Base-by-base conservation (phyloP, 768 basidiomycete genomes). In the Rhizopogon salebrosus region DNA sequence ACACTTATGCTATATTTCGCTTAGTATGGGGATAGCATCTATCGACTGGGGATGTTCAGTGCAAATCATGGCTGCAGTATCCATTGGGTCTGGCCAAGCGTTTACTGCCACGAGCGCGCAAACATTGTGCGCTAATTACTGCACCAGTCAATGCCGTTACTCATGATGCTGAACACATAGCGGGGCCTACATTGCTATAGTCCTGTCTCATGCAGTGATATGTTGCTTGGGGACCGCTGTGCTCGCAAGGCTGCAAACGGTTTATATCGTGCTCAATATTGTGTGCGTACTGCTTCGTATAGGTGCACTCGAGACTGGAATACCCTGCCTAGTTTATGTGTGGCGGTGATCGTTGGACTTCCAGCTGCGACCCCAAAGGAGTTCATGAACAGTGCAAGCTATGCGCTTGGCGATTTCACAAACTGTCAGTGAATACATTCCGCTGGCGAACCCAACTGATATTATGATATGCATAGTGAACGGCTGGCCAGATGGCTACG, bases 41-140 rank as follows among this genome's bases (percentile, higher is more conserved):
- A 75, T 84, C 24, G 82, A 84, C 54, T 88, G 83, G 84, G 82
- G 80, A 6, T 80, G 79, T 52, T 80, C 86, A 0, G 73, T 82
- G 2, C 80, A 84, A 61, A 71, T 89, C 27, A 77, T 82, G 67
- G 85, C 87, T 4, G 86, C 82, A 0, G 80, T 74, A 3, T 80
- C 73, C 38, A 83, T 89, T 48, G 76, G 79, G 13, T 76, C 66
- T 16, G 54, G 70, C 40, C 62, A 63, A 49, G 65, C 60, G 3
- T 80, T 72, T 51, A 58, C 60, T 3, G 63, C 76, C 1, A 76
- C 77, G 1, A 64, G 65, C 26, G 59, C 57, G 0, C 67, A 71
- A 54, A 69, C 70, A 70, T 87, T 64, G 80, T 88, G 52, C 35
- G 73, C 49, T 13, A 57, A 9, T 9, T 14, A 51, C 41, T 6